Base-by-base conservation (phyloP, 148 eudicot genomes). In the Chenopodium album region DNA sequence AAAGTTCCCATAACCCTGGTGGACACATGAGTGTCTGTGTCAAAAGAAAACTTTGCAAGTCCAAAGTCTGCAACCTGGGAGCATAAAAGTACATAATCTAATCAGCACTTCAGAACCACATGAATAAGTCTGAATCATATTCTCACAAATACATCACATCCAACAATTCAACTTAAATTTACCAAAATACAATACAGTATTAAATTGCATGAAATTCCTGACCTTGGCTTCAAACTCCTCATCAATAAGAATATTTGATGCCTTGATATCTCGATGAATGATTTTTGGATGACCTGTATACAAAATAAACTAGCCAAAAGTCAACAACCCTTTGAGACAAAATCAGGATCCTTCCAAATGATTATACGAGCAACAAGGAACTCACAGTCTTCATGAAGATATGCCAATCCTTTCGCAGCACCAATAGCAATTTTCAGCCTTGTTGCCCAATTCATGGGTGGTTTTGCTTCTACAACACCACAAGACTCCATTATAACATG, bases 1-100 rank as follows among this genome's bases (percentile, higher is more conserved):
- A 94, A 94, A 66, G 98, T 94, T 78, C 98, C 98, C 94, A 94
- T 92, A 46, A 94, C 92, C 71, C 98, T 89, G 37, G 98, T 94
- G 72, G 98, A 94, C 28, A 92, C 88, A 82, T 94, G 98, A 77
- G 98, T 92, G 81, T 91, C 92, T n/a, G 87, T 69, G 79, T 94
- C 98, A 65, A 83, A 76, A 84, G 83, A 81, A 71, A 94, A 89
- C 82, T 88, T 89, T 2, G 96, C 98, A 60, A 92, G 94, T 79
- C 98, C 96, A 85, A 94, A 92, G 84, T 91, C 96, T 12, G 96
- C 93, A 86, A 94, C 96, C 98, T 94, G 87, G 65, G 54, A 50
- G 44, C 29, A 68, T 22, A 59, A 69, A 69, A 31, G 32, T 9
- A n/a, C 31, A 44, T 82, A 31, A 66, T 17, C 66, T 48, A n/a